Percentiles rank a stretch among this genome's conserved stretches.
Evolutionary conservation across 805 yeast species (phyloP).

Genomic region (Lachancea cidri): DNA sequence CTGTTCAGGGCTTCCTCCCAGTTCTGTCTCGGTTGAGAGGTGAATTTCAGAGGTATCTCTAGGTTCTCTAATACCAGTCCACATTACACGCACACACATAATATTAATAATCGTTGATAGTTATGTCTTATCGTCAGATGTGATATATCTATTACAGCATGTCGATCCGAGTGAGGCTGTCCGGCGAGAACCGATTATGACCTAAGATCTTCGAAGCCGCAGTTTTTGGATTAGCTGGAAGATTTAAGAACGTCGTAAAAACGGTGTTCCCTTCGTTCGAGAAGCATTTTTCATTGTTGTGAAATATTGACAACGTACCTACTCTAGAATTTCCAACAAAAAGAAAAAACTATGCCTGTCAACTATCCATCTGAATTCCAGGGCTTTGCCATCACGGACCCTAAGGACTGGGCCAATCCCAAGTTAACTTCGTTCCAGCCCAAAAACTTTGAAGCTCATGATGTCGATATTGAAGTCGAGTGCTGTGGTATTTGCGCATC

Average conservation of each 20-base stretch:
- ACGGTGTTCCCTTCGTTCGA: too few species aligned
- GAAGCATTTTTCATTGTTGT: too few species aligned
- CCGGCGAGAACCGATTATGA: not conserved
- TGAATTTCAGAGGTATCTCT: too few species aligned
- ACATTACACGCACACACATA: too few species aligned
- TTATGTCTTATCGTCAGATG: not conserved
- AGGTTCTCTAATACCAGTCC: too few species aligned
- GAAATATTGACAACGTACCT: too few species aligned
- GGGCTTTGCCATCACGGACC: constrained; percentile 48
- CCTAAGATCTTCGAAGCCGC: too few species aligned
- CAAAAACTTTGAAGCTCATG: constrained; percentile 38
- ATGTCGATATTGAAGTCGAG: constrained; percentile 50
- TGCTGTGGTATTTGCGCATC: constrained; percentile 62
- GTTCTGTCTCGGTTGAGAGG: too few species aligned
- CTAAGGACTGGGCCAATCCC: constrained; percentile 49
- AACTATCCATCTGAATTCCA: constrained; percentile 50
- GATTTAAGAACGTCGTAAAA: too few species aligned
- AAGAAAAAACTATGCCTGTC: not conserved
- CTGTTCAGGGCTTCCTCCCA: not conserved
- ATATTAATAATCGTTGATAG: too few species aligned
- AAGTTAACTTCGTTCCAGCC: constrained; percentile 44
- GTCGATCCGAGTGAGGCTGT: not conserved
- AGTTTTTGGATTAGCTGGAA: too few species aligned
- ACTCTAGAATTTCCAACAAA: not conserved
- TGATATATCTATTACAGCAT: not conserved